Evolutionary conservation across 306 rosid species (phyloP).

Genomic region (Medicago lupulina): DNA sequence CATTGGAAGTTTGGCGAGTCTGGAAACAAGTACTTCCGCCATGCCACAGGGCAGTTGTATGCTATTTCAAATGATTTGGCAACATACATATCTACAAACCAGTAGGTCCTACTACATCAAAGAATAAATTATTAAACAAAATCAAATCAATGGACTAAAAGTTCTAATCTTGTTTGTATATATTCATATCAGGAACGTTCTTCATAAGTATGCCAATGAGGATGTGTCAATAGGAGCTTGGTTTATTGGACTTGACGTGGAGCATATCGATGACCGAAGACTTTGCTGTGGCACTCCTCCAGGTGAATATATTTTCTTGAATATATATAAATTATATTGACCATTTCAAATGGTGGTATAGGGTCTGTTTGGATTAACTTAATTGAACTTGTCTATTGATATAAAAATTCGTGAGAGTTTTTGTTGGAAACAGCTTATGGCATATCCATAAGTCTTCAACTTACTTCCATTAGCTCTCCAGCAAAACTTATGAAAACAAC

Average conservation of each 20-base stretch:
- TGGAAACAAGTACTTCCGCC: constrained; percentile 98
- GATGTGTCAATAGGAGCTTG: constrained; percentile 96
- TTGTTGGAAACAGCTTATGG: background rate
- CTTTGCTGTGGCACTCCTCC: constrained; percentile 98
- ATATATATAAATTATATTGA: background rate
- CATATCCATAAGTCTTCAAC: too few species aligned
- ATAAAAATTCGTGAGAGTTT: background rate
- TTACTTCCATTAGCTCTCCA: background rate
- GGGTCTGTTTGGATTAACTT: background rate
- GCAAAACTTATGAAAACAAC: too few species aligned
- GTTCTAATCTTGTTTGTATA: constrained; percentile 8
- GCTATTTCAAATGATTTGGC: constrained; percentile 97
- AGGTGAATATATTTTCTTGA: constrained; percentile 53
- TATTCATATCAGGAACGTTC: constrained; percentile 73
- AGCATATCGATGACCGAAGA: constrained; percentile 92
- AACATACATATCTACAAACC: constrained; percentile 78
- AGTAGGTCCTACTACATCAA: constrained; percentile 60
- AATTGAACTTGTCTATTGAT: background rate
- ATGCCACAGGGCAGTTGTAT: constrained; percentile 96
- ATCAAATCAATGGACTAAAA: background rate
- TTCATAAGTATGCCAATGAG: constrained; percentile 97
- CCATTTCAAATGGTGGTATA: constrained; percentile 5
- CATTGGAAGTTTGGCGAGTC: constrained; percentile 95
- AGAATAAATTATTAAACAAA: background rate
- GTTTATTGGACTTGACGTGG: constrained; percentile 95